Evolutionary conservation across 768 basidiomycete species (phyloP), one percentile per base, ranked within the genome.

Genomic region (Mycena floridula): DNA sequence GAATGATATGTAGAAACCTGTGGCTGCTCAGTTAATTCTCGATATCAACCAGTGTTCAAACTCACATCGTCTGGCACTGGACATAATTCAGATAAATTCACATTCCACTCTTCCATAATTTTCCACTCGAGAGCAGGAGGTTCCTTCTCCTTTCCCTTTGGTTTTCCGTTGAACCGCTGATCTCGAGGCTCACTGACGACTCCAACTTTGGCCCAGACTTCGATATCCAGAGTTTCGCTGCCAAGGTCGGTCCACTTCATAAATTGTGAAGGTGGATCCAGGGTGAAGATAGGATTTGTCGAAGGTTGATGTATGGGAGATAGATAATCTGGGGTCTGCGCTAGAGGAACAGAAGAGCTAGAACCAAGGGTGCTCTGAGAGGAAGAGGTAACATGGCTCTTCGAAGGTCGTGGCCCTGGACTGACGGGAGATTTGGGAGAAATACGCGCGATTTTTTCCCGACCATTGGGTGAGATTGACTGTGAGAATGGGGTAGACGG

Each of bases 281-380:
- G 64, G 1, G 69, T 44, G 53, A 91, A 95, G 20, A 68, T 61
- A 1, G 93, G 93, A 59, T 91, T 88, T 1, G 85, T 92, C 1
- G 92, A 94, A 4, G 90, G 85, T 20, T 68, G 73, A 58, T 92
- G 91, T 40, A 89, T 72, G 0, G 78, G 72, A 2, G 92, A 95
- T 39, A 91, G 73, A 59, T 82, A 93, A 55, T 87, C 76, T 3
- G 87, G 67, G 23, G 37, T 40, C 25, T 24, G 32, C 15, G 36
- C 25, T 4, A 20, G 21, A 5, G 27, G 30, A 20, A 35, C 32
- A 39, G 32, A 51, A 50, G 7, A 44, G 44, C 44, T n/a, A n/a
- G n/a, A n/a, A n/a, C n/a, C n/a, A n/a, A n/a, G n/a, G n/a, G n/a
- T n/a, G n/a, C n/a, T n/a, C n/a, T n/a, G n/a, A n/a, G n/a, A n/a